A percentile compares a stretch with the other conserved stretches of the same genome.
These are phyloP conservation scores for Coniochaeta ligniaria DNA, from an alignment of 2,329 filamentous ascomycete species.

Conservation along the genomic window DNA sequence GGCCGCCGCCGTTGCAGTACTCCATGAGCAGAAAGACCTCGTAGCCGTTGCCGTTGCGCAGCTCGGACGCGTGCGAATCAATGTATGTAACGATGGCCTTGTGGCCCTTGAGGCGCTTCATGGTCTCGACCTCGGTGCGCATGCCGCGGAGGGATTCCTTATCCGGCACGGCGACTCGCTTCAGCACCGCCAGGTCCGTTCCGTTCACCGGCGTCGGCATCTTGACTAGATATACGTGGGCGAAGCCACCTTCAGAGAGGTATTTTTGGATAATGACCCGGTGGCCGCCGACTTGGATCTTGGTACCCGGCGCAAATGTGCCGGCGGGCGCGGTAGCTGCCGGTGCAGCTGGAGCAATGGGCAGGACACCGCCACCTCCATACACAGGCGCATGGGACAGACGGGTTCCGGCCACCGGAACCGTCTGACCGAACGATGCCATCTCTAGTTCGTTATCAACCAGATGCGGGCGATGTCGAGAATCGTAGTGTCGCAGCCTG, in stretches of 20 bases:
- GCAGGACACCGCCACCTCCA: conserved; percentile 32
- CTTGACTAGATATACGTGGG: conserved; percentile 95
- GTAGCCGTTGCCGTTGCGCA: conserved; percentile 78
- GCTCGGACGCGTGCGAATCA: conserved; percentile 93
- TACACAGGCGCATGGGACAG: conserved; percentile 36
- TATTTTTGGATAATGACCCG: conserved; percentile 94
- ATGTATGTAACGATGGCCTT: conserved; percentile 95
- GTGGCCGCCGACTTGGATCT: conserved; percentile 92
- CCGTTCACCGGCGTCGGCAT: conserved; percentile 70
- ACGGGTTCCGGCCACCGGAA: conserved; percentile 27
- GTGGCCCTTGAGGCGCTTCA: conserved; percentile 99
- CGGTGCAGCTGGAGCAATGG: conserved; percentile 22
- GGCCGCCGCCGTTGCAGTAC: conserved; percentile 84
- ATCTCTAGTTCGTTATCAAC: conserved; percentile 13
- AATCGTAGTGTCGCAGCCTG: not conserved
- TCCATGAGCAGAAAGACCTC: conserved; percentile 99
- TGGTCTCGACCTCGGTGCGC: conserved; percentile 98
- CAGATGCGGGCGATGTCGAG: not conserved
- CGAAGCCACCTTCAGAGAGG: conserved; percentile 95
- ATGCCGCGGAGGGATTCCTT: conserved; percentile 91
- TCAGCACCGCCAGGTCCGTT: conserved; percentile 77
- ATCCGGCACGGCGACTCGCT: conserved; percentile 93
- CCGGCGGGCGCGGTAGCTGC: conserved; percentile 54
- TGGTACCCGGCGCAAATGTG: conserved; percentile 88
- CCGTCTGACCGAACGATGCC: conserved; percentile 32